Conservation (phyloP, 331 rosid genomes). For the Malus hybrid region DNA sequence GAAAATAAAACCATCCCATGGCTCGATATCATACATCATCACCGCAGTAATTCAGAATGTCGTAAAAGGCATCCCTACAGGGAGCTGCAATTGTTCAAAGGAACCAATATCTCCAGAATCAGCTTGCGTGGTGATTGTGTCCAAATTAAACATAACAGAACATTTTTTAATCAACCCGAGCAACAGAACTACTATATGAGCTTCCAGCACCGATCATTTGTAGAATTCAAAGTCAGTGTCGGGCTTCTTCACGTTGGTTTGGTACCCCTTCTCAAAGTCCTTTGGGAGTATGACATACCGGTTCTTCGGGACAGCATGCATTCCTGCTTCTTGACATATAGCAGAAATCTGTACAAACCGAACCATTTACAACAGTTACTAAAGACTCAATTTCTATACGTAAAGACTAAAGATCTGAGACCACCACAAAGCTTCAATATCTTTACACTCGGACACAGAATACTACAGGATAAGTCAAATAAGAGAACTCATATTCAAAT, state of each 20-base stretch:
- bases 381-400: background rate
- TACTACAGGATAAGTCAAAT: background rate
- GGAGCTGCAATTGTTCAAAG: background rate
- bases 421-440: background rate
- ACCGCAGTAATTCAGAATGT: background rate
- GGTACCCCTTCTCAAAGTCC: constrained; percentile 52
- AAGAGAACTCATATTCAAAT: too few species aligned
- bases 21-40: constrained; percentile 6
- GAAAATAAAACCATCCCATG: background rate
- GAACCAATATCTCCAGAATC: background rate
- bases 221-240: constrained; percentile 97
- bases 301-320: too few species aligned
- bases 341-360: constrained; percentile 40
- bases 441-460: background rate
- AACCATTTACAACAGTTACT: background rate
- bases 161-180: background rate
- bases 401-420: background rate
- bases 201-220: constrained; percentile 44
- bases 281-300: too few species aligned
- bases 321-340: too few species aligned
- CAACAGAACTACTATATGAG: background rate
- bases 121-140: background rate
- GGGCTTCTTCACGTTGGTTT: constrained; percentile 95
- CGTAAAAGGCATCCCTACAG: background rate
- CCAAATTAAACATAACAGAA: background rate